Evolutionary conservation across 2,329 filamentous ascomycete species (phyloP).

Genomic region (Esteya vermicola): DNA sequence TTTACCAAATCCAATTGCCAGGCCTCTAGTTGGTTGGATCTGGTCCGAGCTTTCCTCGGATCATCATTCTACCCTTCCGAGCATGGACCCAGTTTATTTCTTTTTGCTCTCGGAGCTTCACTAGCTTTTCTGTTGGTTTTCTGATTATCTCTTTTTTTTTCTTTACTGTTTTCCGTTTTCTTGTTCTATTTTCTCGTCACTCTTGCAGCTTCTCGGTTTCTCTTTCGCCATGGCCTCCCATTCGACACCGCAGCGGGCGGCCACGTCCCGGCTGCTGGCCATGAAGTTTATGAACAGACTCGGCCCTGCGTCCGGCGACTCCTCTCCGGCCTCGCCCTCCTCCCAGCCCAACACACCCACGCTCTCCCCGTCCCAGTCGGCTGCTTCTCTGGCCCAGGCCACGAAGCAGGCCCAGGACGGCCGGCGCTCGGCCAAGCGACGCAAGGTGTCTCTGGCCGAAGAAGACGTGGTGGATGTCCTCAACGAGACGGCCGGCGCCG

Average conservation of each 20-base stretch:
- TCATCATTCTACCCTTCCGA: no score
- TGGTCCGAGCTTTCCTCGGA: neutral
- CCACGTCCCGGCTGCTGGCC: constrained; percentile 71
- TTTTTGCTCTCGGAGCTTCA: no score
- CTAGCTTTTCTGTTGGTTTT: no score
- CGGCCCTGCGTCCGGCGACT: constrained; percentile 38
- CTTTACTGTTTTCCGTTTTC: no score
- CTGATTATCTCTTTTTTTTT: neutral
- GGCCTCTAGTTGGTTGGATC: constrained; percentile 6
- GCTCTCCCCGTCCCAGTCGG: constrained; percentile 18
- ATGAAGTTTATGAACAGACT: constrained; percentile 98
- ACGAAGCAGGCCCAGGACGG: constrained; percentile 11
- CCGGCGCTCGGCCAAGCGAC: constrained; percentile 45
- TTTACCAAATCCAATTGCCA: constrained; percentile 5
- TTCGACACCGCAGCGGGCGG: constrained; percentile 27
- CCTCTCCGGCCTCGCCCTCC: constrained; percentile 9
- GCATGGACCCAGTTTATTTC: no score
- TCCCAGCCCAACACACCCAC: neutral
- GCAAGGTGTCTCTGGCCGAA: constrained; percentile 25
- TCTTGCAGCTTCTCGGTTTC: neutral
- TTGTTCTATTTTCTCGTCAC: no score
- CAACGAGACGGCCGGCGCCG: constrained; percentile 8
- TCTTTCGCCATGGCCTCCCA: constrained; percentile 4
- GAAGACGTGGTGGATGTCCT: no score
- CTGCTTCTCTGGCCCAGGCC: constrained; percentile 22